These are phyloP conservation scores for Talaromyces sp. DNA, from an alignment of 2,329 filamentous ascomycete species.

Conservation along the genomic window DNA sequence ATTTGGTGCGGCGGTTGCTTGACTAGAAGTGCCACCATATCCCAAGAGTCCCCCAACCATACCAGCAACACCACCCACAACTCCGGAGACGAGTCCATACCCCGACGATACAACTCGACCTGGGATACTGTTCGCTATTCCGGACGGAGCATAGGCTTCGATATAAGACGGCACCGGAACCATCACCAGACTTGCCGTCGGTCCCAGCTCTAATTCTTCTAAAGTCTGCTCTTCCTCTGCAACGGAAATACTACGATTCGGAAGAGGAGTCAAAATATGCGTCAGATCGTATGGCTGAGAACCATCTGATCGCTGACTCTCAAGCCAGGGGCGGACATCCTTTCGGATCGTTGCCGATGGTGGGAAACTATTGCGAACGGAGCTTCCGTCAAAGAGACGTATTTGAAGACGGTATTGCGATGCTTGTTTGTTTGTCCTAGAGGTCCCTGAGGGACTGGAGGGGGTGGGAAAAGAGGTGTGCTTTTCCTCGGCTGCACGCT, in stretches of 20 bases:
- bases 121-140: conserved; percentile 33
- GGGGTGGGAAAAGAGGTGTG: neutral
- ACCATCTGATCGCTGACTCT: conserved; percentile 54
- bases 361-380: conserved; percentile 67
- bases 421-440: neutral
- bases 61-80: conserved; percentile 39
- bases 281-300: conserved; percentile 73
- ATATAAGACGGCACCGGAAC: conserved; percentile 62
- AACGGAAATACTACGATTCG: conserved; percentile 67
- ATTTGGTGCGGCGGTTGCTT: neutral
- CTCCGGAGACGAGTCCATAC: conserved; percentile 41
- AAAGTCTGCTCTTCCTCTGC: conserved; percentile 68
- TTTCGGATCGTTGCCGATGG: conserved; percentile 56
- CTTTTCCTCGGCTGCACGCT: conserved; percentile 40
- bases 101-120: conserved; percentile 39
- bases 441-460: conserved; percentile 14
- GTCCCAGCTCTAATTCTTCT: conserved; percentile 64
- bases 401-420: conserved; percentile 62
- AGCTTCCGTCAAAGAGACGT: conserved; percentile 77
- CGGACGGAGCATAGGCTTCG: conserved; percentile 48
- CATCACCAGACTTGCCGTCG: conserved; percentile 77
- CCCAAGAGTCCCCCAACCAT: conserved; percentile 43
- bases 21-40: conserved; percentile 22
- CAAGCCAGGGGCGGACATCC: conserved; percentile 73
- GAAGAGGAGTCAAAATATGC: conserved; percentile 71